A percentile compares a stretch with the other conserved stretches of the same genome.
Conservation (phyloP, 2,329 filamentous ascomycete species). For the Geosmithia flava region DNA sequence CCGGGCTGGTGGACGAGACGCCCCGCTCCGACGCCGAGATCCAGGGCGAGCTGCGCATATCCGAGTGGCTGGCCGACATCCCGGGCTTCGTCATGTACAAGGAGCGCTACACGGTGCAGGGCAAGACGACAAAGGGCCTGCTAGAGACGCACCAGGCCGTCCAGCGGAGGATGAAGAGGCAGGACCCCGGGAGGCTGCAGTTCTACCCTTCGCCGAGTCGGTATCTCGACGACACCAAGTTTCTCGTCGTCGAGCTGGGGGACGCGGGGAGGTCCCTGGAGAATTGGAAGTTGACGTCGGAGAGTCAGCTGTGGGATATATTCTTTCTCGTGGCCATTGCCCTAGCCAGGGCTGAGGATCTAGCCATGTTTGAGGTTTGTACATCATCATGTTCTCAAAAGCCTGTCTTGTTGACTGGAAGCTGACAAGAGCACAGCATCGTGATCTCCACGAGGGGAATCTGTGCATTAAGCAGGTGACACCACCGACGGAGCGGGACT, state of each 20-base stretch:
- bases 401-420: not conserved
- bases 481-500: conserved; percentile 16
- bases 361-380: conserved; percentile 47
- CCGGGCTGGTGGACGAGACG: conserved; percentile 45
- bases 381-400: not conserved
- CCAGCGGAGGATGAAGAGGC: conserved; percentile 38
- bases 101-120: conserved; percentile 47
- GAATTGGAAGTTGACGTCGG: conserved; percentile 35
- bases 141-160: conserved; percentile 49
- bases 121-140: conserved; percentile 38
- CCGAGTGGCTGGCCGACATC: conserved; percentile 50
- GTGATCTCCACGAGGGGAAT: conserved; percentile 55
- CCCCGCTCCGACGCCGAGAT: conserved; percentile 42
- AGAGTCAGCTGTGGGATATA: conserved; percentile 48
- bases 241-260: conserved; percentile 50
- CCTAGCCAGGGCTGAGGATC: conserved; percentile 44
- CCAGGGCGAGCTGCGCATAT: conserved; percentile 47
- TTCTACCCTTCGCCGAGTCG: conserved; percentile 50
- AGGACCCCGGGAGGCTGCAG: conserved; percentile 42
- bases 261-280: conserved; percentile 50
- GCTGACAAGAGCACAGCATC: conserved; percentile 31
- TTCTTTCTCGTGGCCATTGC: conserved; percentile 49
- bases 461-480: conserved; percentile 39
- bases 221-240: conserved; percentile 44
- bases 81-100: conserved; percentile 56